Evolutionary conservation across 2,329 filamentous ascomycete species (phyloP), one percentile per base, ranked within the genome.

Genomic region (Orbilia brochopaga): DNA sequence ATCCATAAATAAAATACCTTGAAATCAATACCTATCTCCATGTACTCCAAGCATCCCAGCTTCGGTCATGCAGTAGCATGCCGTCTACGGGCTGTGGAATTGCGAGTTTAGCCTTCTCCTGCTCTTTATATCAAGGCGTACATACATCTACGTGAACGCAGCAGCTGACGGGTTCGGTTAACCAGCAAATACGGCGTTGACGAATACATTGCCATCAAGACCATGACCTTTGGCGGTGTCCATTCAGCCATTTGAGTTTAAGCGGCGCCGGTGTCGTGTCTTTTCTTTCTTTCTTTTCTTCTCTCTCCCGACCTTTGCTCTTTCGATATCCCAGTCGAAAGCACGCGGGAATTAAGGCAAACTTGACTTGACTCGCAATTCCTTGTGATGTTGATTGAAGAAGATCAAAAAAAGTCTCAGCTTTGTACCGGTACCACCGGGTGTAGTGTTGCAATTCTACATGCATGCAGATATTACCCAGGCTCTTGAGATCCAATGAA

Each of bases 171-270:
- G 21, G 32, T 51, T 52, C 19, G 56, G 40, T 64, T 60, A 46
- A 6, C 40, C 53, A 72, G 88, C 74, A 85, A 87, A 78, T 90
- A 92, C 70, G 90, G 90, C 15, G 87, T 92, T 73, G 85, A 87
- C 13, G 90, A 93, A 80, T 93, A 91, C 78, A 83, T 88, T 78
- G 80, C 85, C 46, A 89, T 88, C 74, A 93, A 93, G 83, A 90
- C 84, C 77, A 81, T 88, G 51, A 85, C 84, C 15, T 79, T 78
- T 27, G 79, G 78, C 0, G 77, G 77, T 15, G 46, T 73, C 13
- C 56, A 70, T 4, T 44, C 48, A 56, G 48, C 57, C 11, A 55
- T 57, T 24, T 72, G 35, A 44, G 44, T 32, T 40, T 23, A 40
- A 23, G 17, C 21, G 32, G 10, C 30, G 11, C 59, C n/a, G 35